Evolutionary conservation across 2,329 filamentous ascomycete genomes (phyloP).

Genomic region (Fusarium lateritium): DNA sequence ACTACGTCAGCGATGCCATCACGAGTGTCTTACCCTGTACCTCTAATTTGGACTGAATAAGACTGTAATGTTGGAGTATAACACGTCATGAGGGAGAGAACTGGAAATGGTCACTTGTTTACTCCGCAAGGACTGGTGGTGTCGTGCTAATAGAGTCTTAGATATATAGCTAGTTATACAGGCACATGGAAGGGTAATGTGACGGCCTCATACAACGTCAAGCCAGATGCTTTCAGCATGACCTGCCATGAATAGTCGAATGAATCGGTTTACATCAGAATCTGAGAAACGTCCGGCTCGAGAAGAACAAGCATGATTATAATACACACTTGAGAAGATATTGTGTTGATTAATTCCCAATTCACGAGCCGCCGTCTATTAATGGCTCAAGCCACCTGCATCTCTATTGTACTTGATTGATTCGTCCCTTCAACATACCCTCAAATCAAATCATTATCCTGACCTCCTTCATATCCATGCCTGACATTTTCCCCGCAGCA

Average conservation of each 20-base stretch:
- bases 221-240: not conserved
- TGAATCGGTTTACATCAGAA: not conserved
- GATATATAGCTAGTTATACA: not conserved
- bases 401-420: constrained; percentile 18
- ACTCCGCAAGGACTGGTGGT: not conserved
- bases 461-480: constrained; percentile 29
- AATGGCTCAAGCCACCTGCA: constrained; percentile 36
- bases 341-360: too few species aligned
- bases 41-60: not conserved
- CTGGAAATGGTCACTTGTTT: not conserved
- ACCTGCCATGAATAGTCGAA: not conserved
- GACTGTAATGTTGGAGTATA: not conserved
- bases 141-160: not conserved
- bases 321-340: too few species aligned
- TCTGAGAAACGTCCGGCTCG: too few species aligned
- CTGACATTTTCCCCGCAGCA: constrained; percentile 38
- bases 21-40: constrained; percentile 36
- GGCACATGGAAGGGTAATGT: constrained; percentile 4
- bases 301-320: too few species aligned
- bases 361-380: not conserved
- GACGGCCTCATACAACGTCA: not conserved
- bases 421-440: constrained; percentile 19
- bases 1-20: constrained; percentile 42
- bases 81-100: constrained; percentile 1
- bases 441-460: constrained; percentile 25